Evolutionary conservation across 1,139 yeast species (phyloP).

Genomic region (Suhomyces coccinellae): DNA sequence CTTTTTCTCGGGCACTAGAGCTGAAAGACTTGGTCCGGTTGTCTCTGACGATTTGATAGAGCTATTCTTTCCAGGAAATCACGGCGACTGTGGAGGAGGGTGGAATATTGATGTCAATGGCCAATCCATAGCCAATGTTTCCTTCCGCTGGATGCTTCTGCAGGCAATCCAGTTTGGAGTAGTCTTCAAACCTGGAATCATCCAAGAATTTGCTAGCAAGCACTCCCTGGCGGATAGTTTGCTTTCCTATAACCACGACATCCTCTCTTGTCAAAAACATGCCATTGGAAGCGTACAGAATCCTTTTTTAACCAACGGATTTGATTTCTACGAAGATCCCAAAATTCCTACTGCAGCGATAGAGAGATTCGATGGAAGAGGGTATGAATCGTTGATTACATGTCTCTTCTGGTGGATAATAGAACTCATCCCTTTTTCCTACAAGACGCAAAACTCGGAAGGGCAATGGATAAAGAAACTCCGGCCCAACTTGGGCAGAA

Average conservation of each 20-base stretch:
- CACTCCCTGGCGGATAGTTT: conserved; percentile 40
- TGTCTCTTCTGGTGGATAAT: conserved; percentile 57
- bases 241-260: conserved; percentile 51
- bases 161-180: conserved; percentile 55
- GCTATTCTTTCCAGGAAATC: conserved; percentile 67
- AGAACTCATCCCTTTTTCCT: conserved; percentile 59
- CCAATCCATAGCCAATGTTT: conserved; percentile 34
- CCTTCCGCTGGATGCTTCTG: conserved; percentile 60
- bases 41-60: conserved; percentile 46
- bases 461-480: conserved; percentile 51
- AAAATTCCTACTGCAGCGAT: conserved; percentile 12
- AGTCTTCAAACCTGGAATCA: conserved; percentile 37
- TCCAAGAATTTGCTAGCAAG: conserved; percentile 38
- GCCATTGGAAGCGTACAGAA: not conserved
- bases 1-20: not conserved
- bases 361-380: conserved; percentile 36
- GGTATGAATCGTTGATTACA: conserved; percentile 21
- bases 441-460: conserved; percentile 43
- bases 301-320: not conserved
- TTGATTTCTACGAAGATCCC: not conserved
- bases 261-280: conserved; percentile 23
- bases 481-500: conserved; percentile 55
- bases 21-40: conserved; percentile 1
- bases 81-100: conserved; percentile 68
- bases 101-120: conserved; percentile 44